phyloP scores from a whole-genome alignment of 176 grass and related monocot species.

The Aegilops bicornis region DNA sequence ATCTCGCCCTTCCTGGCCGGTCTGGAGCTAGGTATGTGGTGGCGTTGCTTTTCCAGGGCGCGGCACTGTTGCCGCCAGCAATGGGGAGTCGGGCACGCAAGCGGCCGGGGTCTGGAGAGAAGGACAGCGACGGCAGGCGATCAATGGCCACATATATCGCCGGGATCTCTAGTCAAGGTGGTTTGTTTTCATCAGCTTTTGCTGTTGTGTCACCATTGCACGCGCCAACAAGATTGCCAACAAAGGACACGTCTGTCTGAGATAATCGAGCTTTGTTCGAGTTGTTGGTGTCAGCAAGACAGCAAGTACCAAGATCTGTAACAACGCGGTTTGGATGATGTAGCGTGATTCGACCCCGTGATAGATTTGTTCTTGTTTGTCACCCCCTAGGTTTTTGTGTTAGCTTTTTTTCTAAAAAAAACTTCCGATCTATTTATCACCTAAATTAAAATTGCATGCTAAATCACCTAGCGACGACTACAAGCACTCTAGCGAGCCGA shows the following conservation, averaged over 20 bases:
- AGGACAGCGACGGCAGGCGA: not conserved
- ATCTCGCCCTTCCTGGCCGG: not conserved
- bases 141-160: not conserved
- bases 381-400: not conserved
- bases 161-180: not conserved
- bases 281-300: not conserved
- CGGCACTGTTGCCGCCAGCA: constrained; percentile 14
- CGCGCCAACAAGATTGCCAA: not conserved
- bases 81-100: constrained; percentile 9
- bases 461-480: too few relatives aligned
- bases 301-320: not conserved
- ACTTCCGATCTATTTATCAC: too few relatives aligned
- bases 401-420: not conserved
- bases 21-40: not conserved
- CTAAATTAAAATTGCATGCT: too few relatives aligned
- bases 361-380: not conserved
- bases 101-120: not conserved
- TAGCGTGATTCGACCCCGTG: not conserved
- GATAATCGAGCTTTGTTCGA: not conserved
- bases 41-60: not conserved
- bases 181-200: not conserved
- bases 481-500: too few relatives aligned
- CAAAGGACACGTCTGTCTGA: not conserved
- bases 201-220: not conserved
- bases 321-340: not conserved